Base-by-base conservation (phyloP, 2,329 filamentous ascomycete species). In the Aureobasidium pullulans region DNA sequence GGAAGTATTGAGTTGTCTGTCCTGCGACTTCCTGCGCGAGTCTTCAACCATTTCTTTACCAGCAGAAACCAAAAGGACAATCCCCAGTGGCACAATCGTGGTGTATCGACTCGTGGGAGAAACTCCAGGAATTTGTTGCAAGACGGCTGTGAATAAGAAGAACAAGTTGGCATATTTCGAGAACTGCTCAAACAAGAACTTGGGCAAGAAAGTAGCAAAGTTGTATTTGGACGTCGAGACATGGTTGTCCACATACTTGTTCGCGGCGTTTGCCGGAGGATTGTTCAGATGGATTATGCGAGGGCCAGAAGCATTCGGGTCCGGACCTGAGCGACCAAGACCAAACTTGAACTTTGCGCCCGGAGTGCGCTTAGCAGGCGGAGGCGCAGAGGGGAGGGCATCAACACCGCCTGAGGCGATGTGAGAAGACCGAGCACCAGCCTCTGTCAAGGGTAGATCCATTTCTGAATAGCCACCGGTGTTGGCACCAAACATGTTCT, bases 91-190 rank as follows among this genome's bases (percentile, higher is more conserved):
- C 6, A 89, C 93, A 70, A 99, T 96, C 39, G 95, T 99, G 6
- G 94, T 99, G 71, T 92, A 99, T 73, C 81, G 84, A 76, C 96
- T 97, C 9, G 94, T 99, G 7, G 95, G 94, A 36, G 92, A 96
- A 62, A 99, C 87, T 65, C 88, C 87, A 23, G 94, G 94, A 62
- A 99, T 96, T 73, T 99, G 94, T 77, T 99, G 94, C 47, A 99
- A 78, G 42, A 84, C 86, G 15, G 94, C 92, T 39, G 94, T 99
- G 74, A 99, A 97, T 72, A 99, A 83, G 88, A 99, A 99, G 80
- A 99, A 99, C 70, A 99, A 76, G 76, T 99, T 99, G 79, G 94
- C 94, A 75, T 96, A 96, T 79, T 96, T 99, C 62, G 92, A 96
- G 76, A 99, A 99, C 72, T 99, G 94, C 74, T 99, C 94, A 73